Base-by-base conservation (phyloP, 768 basidiomycete species). In the Tulasnella sp. region DNA sequence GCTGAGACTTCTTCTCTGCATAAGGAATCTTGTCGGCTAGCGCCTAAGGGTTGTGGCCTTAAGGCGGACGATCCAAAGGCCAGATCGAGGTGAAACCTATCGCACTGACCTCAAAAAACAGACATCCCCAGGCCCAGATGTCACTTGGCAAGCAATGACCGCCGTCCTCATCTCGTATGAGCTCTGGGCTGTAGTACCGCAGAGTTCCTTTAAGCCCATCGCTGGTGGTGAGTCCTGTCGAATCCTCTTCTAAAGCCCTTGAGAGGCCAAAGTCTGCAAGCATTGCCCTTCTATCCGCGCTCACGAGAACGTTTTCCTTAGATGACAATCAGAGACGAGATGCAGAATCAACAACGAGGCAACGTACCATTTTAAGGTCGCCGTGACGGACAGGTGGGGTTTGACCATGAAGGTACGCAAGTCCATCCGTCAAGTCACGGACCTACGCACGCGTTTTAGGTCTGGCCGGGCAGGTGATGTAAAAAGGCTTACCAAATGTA, bases 91-190 rank as follows among this genome's bases (percentile, higher is more conserved):
- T n/a, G n/a, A n/a, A n/a, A n/a, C 6, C 5, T 11, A 11, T 69
- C 18, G 12, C 5, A 37, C 74, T 75, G 22, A 31, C 74, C 74
- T 75, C 74, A 28, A 75, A 28, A n/a, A 14, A 24, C 22, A 75
- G 44, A 14, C 74, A 75, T 14, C 41, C 74, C 74, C 74, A 75
- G 3, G 74, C 74, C 74, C 74, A 75, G n/a, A 75, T 75, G 24
- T 75, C 74, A 40, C 74, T 41, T 44, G 40, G 22, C 28, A 75
- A 44, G 16, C 8, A 34, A 12, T 22, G 74, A 6, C 18, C 44
- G 74, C 12, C 18, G 34, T 42, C 16, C 40, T 34, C 14, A 75
- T 42, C 31, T 28, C 22, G 20, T 44, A 75, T 20, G 24, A 75
- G 46, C 74, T 75, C 74, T 7, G 74, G 74, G 24, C 74, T 75